Conservation (phyloP, 139 green algal species). For the Closterium sp. region DNA sequence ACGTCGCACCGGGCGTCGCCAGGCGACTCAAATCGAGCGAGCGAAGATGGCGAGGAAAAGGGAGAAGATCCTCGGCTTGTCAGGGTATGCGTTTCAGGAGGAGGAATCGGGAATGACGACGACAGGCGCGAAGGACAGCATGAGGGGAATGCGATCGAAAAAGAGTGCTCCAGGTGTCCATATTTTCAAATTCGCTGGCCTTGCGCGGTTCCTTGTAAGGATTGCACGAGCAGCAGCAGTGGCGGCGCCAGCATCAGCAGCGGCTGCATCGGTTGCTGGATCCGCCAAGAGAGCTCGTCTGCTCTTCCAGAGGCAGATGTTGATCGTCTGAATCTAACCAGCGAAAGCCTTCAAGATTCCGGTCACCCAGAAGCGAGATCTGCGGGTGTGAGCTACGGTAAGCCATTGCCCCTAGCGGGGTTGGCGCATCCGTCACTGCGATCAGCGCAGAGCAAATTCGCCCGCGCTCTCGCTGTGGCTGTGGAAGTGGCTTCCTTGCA, state of each 20-base stretch:
- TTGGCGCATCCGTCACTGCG: neutral
- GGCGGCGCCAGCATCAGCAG: neutral
- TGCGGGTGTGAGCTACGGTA: neutral
- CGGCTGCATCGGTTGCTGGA: neutral
- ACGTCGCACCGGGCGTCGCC: neutral
- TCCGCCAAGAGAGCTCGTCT: neutral
- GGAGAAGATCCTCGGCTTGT: neutral
- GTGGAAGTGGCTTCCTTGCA: neutral
- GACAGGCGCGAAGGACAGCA: no score
- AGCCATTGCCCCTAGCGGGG: neutral
- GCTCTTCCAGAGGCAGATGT: neutral
- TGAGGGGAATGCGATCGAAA: no score
- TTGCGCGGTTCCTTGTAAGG: neutral
- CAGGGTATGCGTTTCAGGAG: neutral
- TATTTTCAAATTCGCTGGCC: neutral
- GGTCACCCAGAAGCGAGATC: neutral
- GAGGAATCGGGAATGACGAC: neutral
- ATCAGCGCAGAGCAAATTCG: neutral
- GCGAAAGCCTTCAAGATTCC: neutral
- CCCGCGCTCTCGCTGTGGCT: neutral
- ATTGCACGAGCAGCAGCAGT: neutral
- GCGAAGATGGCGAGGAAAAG: neutral
- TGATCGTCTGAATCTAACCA: neutral
- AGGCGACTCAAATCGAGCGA: neutral
- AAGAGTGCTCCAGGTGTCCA: neutral